phyloP scores from a whole-genome alignment of 176 grass and related monocot species.

The Oryza coarctata region DNA sequence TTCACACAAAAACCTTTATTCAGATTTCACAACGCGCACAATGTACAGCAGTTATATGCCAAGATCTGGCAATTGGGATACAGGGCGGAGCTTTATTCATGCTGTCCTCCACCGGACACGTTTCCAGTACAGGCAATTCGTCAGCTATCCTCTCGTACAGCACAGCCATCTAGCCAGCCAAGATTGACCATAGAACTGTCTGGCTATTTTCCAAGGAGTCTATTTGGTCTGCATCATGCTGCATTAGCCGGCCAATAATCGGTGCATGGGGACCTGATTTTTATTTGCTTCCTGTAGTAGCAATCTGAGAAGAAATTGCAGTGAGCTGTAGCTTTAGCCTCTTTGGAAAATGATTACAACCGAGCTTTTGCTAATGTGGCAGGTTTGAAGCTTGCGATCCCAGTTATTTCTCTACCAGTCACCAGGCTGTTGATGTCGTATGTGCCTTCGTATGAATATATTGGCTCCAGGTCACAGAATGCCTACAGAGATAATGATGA shows the following conservation, averaged over 20 bases:
- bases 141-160: neutral
- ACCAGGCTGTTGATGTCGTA: constrained; percentile 82
- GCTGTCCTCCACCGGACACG: neutral
- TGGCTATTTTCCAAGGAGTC: neutral
- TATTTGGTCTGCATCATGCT: neutral
- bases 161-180: constrained; percentile 13
- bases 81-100: neutral
- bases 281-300: neutral
- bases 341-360: constrained; percentile 12
- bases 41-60: neutral
- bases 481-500: constrained; percentile 35
- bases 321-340: neutral
- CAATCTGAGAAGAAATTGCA: neutral
- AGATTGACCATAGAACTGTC: constrained; percentile 1
- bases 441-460: constrained; percentile 71
- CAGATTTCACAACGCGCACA: neutral
- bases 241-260: neutral
- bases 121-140: neutral
- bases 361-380: constrained; percentile 45
- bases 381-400: constrained; percentile 79
- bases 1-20: no score
- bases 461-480: constrained; percentile 88
- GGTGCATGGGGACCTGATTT: neutral
- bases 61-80: neutral
- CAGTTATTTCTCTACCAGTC: constrained; percentile 76